Evolutionary conservation across 495 filamentous ascomycete species (phyloP).

Genomic region (Ramalina intermedia): DNA sequence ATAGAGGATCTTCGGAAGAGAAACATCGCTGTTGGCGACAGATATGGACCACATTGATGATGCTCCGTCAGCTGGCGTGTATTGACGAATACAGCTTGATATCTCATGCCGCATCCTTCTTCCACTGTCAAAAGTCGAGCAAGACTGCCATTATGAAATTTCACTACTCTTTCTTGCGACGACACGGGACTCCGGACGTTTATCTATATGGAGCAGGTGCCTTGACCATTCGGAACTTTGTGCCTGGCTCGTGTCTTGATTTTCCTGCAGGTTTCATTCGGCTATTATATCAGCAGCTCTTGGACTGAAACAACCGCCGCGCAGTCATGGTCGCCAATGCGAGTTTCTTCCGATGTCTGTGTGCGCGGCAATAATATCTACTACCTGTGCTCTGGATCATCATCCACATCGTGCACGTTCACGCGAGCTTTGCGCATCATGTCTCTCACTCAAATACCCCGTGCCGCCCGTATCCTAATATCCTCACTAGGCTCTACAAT

Average conservation of each 20-base stretch:
- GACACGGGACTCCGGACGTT: background rate
- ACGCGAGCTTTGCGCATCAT: background rate
- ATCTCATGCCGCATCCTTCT: background rate
- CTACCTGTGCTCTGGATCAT: background rate
- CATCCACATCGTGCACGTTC: background rate
- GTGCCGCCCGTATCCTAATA: background rate
- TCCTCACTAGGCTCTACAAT: background rate
- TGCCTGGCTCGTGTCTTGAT: too few species aligned
- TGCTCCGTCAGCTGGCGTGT: too few species aligned
- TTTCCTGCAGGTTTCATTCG: background rate
- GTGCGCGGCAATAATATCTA: background rate
- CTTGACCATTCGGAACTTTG: too few species aligned
- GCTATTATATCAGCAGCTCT: background rate
- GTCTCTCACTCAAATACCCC: background rate
- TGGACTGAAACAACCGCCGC: background rate
- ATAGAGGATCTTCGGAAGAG: slow-evolving; percentile 29
- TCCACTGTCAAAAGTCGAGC: background rate
- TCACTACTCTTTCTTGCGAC: background rate
- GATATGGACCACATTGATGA: slow-evolving; percentile 14
- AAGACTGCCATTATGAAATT: background rate
- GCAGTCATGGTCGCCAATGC: slow-evolving; percentile 3
- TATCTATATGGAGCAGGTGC: background rate
- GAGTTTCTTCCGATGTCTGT: background rate
- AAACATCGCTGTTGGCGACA: slow-evolving; percentile 24
- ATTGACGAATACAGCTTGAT: too few species aligned